Conservation (phyloP, 1,284 basidiomycete species). For the Papiliotrema terrestris region DNA sequence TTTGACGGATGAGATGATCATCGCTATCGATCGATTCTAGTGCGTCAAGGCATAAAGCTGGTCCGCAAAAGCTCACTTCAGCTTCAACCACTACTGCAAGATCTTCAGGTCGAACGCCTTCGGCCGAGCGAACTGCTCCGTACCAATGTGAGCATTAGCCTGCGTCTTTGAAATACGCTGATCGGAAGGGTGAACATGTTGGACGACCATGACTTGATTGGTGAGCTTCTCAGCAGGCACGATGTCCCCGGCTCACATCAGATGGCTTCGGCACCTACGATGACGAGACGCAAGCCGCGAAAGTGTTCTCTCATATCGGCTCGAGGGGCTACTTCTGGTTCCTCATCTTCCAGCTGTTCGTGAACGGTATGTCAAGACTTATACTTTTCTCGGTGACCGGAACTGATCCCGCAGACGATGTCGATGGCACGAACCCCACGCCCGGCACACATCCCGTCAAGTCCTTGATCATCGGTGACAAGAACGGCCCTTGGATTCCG, state of each 20-base stretch:
- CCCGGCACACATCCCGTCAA: conserved; percentile 61
- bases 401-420: conserved; percentile 48
- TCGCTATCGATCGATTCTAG: conserved; percentile 74
- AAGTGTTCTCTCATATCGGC: conserved; percentile 68
- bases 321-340: conserved; percentile 80
- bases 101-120: conserved; percentile 86
- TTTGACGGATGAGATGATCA: conserved; percentile 68
- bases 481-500: conserved; percentile 67
- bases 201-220: conserved; percentile 69
- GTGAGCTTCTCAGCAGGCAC: conserved; percentile 2
- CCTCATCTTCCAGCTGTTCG: conserved; percentile 87
- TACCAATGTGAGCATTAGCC: conserved; percentile 66
- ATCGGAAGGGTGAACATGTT: conserved; percentile 57
- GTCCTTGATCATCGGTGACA: conserved; percentile 68
- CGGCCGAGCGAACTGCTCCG: conserved; percentile 77
- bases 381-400: neutral
- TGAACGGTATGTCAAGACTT: conserved; percentile 58
- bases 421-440: conserved; percentile 67
- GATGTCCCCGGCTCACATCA: neutral
- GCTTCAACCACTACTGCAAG: conserved; percentile 85
- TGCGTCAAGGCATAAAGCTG: conserved; percentile 8
- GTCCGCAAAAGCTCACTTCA: conserved; percentile 4
- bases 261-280: conserved; percentile 81
- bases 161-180: conserved; percentile 56
- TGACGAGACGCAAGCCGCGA: conserved; percentile 71